A percentile compares a stretch with the other conserved stretches of the same genome.
These are phyloP conservation scores for Hypholoma sublateritium DNA, from an alignment of 768 basidiomycete species.

Conservation along the genomic window DNA sequence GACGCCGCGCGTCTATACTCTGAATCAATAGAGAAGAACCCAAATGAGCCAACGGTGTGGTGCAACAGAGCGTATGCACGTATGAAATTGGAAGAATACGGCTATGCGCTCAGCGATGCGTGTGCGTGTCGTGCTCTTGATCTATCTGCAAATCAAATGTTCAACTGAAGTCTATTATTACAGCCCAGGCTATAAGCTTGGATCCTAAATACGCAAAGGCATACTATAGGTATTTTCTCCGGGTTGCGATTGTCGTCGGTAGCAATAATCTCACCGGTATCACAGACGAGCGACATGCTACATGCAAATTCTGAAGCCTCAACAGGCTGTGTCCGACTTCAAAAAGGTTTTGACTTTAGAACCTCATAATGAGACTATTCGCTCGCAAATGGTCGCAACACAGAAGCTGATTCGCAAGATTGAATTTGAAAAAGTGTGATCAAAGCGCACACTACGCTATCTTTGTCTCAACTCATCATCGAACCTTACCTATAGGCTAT, in stretches of 20 bases:
- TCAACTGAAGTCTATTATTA: not conserved
- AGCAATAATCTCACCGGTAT: conserved; percentile 5
- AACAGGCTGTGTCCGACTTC: conserved; percentile 84
- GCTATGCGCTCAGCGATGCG: conserved; percentile 87
- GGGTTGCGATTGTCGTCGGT: not conserved
- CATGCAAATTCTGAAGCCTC: conserved; percentile 86
- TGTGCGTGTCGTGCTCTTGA: conserved; percentile 49
- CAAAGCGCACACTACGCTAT: too few species aligned
- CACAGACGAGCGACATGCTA: conserved; percentile 84
- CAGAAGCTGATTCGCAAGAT: conserved; percentile 89
- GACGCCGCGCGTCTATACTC: conserved; percentile 79
- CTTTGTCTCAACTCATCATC: not conserved
- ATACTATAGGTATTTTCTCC: conserved; percentile 65
- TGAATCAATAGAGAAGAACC: conserved; percentile 84
- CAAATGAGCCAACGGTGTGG: conserved; percentile 86
- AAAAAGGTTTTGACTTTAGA: conserved; percentile 82
- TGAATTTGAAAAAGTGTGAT: conserved; percentile 84
- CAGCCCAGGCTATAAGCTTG: conserved; percentile 82
- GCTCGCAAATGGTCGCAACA: conserved; percentile 80
- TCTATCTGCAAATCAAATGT: not conserved
- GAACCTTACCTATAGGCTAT: conserved; percentile 64
- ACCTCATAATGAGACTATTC: conserved; percentile 80
- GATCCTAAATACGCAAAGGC: conserved; percentile 92
- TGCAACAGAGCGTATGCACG: conserved; percentile 92
- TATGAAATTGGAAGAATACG: conserved; percentile 91